Evolutionary conservation across 805 yeast species (phyloP).

Genomic region (Priceomyces melissophilus): DNA sequence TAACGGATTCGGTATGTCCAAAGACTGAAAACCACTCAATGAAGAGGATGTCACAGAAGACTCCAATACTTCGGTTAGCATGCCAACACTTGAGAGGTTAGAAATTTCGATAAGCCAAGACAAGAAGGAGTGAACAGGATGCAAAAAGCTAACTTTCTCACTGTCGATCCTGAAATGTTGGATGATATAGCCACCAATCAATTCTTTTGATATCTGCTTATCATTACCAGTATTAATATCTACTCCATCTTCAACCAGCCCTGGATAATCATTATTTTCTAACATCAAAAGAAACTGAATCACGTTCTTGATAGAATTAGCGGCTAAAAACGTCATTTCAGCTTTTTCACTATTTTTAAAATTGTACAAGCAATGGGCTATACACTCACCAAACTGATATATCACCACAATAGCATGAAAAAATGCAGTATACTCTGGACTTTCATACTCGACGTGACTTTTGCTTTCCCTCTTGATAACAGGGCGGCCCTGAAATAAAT

Average conservation of each 20-base stretch:
- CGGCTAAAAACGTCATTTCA: conserved; percentile 14
- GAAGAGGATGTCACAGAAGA: conserved; percentile 9
- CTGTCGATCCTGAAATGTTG: conserved; percentile 24
- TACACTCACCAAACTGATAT: conserved; percentile 55
- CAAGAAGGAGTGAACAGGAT: conserved; percentile 73
- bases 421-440: conserved; percentile 72
- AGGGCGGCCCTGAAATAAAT: conserved; percentile 75
- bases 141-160: conserved; percentile 64
- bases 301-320: conserved; percentile 29
- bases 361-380: conserved; percentile 43
- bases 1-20: conserved; percentile 14
- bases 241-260: conserved; percentile 21
- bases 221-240: conserved; percentile 19
- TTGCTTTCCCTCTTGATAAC: conserved; percentile 69
- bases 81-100: conserved; percentile 18
- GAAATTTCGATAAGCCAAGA: conserved; percentile 67
- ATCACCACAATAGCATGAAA: conserved; percentile 69
- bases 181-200: conserved; percentile 18
- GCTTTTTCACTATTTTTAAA: conserved; percentile 13
- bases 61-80: conserved; percentile 19
- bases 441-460: conserved; percentile 88
- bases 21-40: conserved; percentile 4
- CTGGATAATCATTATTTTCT: conserved; percentile 28
- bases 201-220: conserved; percentile 17
- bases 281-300: conserved; percentile 25